A percentile compares a stretch with the other conserved stretches of the same genome.
Evolutionary conservation across 345 rosid genomes (phyloP).

Genomic region (Psidium friedrichsthalianum): DNA sequence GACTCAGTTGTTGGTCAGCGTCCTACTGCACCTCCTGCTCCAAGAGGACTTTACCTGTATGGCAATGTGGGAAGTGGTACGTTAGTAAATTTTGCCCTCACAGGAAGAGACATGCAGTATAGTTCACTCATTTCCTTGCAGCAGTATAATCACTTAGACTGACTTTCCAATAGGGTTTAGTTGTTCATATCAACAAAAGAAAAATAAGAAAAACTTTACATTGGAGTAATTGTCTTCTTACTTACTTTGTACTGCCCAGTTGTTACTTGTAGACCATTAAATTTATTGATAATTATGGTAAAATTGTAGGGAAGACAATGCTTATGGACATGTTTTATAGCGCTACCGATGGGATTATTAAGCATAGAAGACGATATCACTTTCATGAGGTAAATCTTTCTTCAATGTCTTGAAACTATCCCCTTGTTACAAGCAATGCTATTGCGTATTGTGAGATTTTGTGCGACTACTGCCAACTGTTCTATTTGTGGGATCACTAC

Average conservation of each 20-base stretch:
- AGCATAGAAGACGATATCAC: conserved; percentile 65
- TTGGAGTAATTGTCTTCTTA: not conserved
- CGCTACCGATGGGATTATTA: conserved; percentile 51
- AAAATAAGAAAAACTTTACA: not conserved
- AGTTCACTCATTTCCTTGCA: not conserved
- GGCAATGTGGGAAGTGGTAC: conserved; percentile 94
- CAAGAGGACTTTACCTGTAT: conserved; percentile 81
- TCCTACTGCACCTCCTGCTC: conserved; percentile 70
- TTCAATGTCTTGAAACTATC: not conserved
- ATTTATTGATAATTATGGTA: not conserved
- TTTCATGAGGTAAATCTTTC: conserved; percentile 65
- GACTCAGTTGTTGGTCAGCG: conserved; percentile 62
- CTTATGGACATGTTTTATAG: conserved; percentile 95
- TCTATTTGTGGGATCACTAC: no score
- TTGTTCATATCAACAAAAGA: not conserved
- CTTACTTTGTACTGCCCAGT: not conserved
- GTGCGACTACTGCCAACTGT: no score
- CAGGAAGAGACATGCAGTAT: not conserved
- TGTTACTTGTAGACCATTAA: not conserved
- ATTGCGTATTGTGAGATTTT: not conserved
- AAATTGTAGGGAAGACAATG: conserved; percentile 87
- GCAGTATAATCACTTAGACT: not conserved
- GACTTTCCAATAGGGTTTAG: not conserved
- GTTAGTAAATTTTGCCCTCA: conserved; percentile 3
- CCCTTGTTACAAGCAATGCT: conserved; percentile 55